Evolutionary conservation across 148 eudicot species (phyloP).

Genomic region (Rhododendron vialii): DNA sequence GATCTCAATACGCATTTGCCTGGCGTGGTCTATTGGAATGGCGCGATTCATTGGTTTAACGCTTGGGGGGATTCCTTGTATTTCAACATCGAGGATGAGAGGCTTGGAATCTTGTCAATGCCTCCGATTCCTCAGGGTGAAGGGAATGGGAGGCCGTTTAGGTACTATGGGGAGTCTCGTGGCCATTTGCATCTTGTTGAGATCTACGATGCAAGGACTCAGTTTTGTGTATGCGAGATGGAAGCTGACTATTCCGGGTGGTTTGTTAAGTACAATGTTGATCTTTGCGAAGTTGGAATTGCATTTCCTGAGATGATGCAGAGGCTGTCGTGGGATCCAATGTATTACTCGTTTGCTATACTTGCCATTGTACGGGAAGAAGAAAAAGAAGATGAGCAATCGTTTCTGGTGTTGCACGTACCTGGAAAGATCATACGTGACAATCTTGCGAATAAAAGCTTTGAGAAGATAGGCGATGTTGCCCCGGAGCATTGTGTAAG

Average conservation of each 20-base stretch:
- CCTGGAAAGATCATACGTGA: not conserved
- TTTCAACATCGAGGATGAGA: slow-evolving; percentile 20
- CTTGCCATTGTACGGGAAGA: slow-evolving; percentile 12
- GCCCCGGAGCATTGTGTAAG: not conserved
- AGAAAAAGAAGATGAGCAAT: slow-evolving; percentile 5
- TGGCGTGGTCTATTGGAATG: slow-evolving; percentile 17
- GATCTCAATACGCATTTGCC: not conserved
- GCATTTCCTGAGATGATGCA: slow-evolving; percentile 13
- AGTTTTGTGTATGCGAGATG: slow-evolving; percentile 18
- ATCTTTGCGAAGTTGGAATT: slow-evolving; percentile 5
- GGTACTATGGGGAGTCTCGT: slow-evolving; percentile 13
- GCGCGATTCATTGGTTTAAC: slow-evolving; percentile 19
- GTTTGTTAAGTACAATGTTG: slow-evolving; percentile 23
- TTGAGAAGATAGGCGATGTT: not conserved
- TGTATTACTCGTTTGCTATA: slow-evolving; percentile 4
- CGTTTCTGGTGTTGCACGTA: not conserved
- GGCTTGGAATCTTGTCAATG: not conserved
- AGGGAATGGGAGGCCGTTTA: not conserved
- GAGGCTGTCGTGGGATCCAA: not conserved
- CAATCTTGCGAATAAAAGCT: not conserved
- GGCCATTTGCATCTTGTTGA: slow-evolving; percentile 19
- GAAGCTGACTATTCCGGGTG: slow-evolving; percentile 21
- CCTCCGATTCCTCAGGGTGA: not conserved
- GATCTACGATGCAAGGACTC: not conserved
- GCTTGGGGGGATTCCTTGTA: not conserved